A percentile compares a stretch with the other conserved stretches of the same genome.
Evolutionary conservation across 441 rosid genomes (phyloP).

Genomic region (Gossypium laxum): DNA sequence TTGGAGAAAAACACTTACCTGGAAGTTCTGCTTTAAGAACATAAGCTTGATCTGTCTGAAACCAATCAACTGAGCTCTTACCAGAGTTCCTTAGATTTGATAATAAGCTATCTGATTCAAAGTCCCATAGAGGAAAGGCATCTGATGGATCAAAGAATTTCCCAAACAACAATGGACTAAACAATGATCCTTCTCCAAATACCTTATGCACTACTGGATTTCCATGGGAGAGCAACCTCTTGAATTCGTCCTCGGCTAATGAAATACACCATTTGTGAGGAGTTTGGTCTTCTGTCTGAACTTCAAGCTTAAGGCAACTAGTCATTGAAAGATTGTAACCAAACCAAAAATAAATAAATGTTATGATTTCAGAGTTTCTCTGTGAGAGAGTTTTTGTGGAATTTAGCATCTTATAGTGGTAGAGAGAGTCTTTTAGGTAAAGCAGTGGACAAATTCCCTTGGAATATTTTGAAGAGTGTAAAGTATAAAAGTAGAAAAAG

Average conservation of each 20-base stretch:
- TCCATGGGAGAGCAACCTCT: conserved; percentile 34
- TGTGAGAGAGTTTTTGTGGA: conserved; percentile 10
- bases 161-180: conserved; percentile 74
- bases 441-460: conserved; percentile 33
- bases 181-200: conserved; percentile 71
- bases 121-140: conserved; percentile 90
- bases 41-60: conserved; percentile 58
- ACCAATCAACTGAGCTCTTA: conserved; percentile 63
- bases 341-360: background rate
- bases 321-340: conserved; percentile 25
- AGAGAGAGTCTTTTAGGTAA: conserved; percentile 21
- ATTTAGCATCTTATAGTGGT: conserved; percentile 22
- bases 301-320: conserved; percentile 38
- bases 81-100: conserved; percentile 45
- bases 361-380: background rate
- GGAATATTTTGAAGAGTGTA: conserved; percentile 45
- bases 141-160: conserved; percentile 89
- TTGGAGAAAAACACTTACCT: conserved; percentile 28
- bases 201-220: conserved; percentile 38
- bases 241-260: conserved; percentile 50
- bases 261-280: conserved; percentile 65
- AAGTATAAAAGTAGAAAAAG: conserved; percentile 22
- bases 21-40: conserved; percentile 64
- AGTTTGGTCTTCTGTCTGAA: conserved; percentile 47
- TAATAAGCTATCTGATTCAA: conserved; percentile 56